Percentiles rank a stretch among this genome's conserved stretches.
These are phyloP conservation scores for Sporothrix euskadiensis DNA, from an alignment of 2,329 filamentous ascomycete genomes.

Conservation along the genomic window DNA sequence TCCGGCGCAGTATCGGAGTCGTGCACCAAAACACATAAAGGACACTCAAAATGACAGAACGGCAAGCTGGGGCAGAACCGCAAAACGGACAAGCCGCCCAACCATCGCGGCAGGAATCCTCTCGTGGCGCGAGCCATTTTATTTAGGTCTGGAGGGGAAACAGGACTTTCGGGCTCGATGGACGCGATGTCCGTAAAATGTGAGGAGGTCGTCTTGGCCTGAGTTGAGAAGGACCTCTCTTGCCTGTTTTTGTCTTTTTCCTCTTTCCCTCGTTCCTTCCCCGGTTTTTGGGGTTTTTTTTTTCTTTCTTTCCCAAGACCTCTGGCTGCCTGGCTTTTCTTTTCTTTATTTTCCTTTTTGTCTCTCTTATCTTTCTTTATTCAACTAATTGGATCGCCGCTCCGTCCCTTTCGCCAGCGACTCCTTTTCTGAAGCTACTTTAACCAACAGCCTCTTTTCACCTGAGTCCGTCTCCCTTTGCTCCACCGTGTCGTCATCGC, in stretches of 20 bases:
- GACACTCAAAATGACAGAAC: background rate
- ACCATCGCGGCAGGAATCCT: background rate
- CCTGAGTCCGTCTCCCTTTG: slow-evolving; percentile 2
- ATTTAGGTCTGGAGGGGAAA: background rate
- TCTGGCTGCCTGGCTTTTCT: background rate
- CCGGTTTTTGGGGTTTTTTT: background rate
- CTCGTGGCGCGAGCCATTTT: background rate
- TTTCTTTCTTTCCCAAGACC: background rate
- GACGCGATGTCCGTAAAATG: background rate
- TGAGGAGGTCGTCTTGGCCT: background rate
- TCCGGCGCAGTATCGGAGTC: slow-evolving; percentile 7
- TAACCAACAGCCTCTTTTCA: background rate
- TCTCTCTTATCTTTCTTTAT: background rate
- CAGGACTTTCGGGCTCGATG: background rate
- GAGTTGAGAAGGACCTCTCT: background rate
- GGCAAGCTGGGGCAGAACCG: background rate
- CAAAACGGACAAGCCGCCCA: background rate
- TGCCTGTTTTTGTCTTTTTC: background rate
- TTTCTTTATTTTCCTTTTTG: background rate
- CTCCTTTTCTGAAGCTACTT: background rate
- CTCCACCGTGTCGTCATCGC: slow-evolving; percentile 25
- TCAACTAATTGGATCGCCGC: background rate
- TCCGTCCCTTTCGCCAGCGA: background rate
- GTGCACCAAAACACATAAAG: background rate
- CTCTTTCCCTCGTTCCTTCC: background rate